These are phyloP conservation scores for Mycosphaerella arachidis DNA, from an alignment of 2,329 filamentous ascomycete genomes.

Conservation along the genomic window DNA sequence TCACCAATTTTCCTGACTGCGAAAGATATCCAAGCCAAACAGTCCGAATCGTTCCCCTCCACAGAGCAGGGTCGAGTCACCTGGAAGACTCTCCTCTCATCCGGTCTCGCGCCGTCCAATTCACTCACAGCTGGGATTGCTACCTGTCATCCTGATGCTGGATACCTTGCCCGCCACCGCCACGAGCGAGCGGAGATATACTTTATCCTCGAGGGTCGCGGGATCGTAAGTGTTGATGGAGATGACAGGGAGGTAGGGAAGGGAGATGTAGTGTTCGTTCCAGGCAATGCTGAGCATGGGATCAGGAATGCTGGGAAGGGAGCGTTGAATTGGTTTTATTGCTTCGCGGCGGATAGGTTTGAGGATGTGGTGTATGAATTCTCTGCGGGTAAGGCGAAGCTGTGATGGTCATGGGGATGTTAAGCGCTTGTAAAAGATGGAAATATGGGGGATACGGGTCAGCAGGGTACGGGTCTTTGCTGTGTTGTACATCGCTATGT, in stretches of 20 bases:
- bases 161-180: conserved; percentile 37
- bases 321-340: conserved; percentile 11
- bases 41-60: background rate
- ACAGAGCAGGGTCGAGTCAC: conserved; percentile 25
- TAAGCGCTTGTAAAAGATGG: background rate
- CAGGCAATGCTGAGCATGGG: conserved; percentile 42
- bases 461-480: background rate
- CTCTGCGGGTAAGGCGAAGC: background rate
- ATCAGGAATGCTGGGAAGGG: conserved; percentile 19
- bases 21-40: background rate
- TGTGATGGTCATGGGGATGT: background rate
- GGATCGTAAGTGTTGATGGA: conserved; percentile 38
- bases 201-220: conserved; percentile 37
- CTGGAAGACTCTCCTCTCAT: conserved; percentile 41
- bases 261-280: conserved; percentile 40
- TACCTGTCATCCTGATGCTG: conserved; percentile 30
- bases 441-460: background rate
- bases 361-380: conserved; percentile 11
- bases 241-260: conserved; percentile 28
- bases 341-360: conserved; percentile 9
- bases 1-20: background rate
- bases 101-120: conserved; percentile 32
- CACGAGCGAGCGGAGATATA: conserved; percentile 44
- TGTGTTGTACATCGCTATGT: background rate
- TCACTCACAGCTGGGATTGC: conserved; percentile 39